Conservation (phyloP, 108 stramenopile species). For the Nitzschia sp. region DNA sequence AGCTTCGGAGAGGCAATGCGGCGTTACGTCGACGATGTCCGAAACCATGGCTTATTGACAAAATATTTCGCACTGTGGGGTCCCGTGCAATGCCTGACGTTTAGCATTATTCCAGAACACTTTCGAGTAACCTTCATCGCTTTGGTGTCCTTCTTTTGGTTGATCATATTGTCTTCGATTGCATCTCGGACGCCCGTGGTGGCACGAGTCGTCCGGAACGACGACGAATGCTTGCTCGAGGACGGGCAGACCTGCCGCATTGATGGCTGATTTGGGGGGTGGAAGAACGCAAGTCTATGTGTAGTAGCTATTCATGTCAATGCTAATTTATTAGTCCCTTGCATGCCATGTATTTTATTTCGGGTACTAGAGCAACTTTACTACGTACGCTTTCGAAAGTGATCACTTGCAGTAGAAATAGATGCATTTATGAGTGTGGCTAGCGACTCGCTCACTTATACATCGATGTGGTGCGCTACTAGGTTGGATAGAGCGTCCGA, state of each 20-base stretch:
- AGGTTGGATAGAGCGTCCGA: too few species aligned
- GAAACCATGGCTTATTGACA: slow-evolving; percentile 47
- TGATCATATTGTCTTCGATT: slow-evolving; percentile 50
- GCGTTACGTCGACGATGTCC: slow-evolving; percentile 47
- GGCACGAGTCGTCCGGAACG: neutral
- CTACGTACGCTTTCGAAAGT: neutral
- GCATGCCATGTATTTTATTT: neutral
- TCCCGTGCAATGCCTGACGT: slow-evolving; percentile 58
- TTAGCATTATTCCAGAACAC: slow-evolving; percentile 56
- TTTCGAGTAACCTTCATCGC: slow-evolving; percentile 56
- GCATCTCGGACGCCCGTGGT: slow-evolving; percentile 11
- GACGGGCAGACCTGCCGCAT: slow-evolving; percentile 34
- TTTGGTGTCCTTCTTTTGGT: slow-evolving; percentile 66
- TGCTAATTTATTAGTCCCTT: neutral
- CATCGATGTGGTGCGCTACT: too few species aligned
- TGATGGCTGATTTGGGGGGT: slow-evolving; percentile 22
- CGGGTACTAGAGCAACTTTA: neutral
- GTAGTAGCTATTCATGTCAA: neutral
- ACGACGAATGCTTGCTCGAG: slow-evolving; percentile 21
- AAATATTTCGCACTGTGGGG: slow-evolving; percentile 62
- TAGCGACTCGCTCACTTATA: too few species aligned
- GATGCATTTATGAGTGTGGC: too few species aligned
- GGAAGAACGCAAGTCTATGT: neutral
- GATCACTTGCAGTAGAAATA: neutral
- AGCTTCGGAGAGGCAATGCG: slow-evolving; percentile 26